These are phyloP conservation scores for Penicillium paxilli DNA, from an alignment of 495 filamentous ascomycete genomes.

Conservation along the genomic window DNA sequence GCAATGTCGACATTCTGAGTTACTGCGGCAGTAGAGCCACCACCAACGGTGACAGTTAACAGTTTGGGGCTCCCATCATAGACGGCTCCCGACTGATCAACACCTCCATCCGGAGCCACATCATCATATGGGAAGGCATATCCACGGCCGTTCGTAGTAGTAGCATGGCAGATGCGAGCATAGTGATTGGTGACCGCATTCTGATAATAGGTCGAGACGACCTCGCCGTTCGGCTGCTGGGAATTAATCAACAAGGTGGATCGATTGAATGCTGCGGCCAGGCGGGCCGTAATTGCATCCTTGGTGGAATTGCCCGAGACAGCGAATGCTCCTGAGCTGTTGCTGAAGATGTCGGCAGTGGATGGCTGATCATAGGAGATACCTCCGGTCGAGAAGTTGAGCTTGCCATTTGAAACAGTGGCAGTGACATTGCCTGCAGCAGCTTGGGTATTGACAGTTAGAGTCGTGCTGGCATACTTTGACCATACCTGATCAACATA, in stretches of 20 bases:
- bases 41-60: slow-evolving; percentile 65
- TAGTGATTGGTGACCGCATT: slow-evolving; percentile 69
- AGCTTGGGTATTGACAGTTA: slow-evolving; percentile 66
- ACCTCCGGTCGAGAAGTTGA: slow-evolving; percentile 49
- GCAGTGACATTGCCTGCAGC: slow-evolving; percentile 51
- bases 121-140: slow-evolving; percentile 84
- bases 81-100: slow-evolving; percentile 66
- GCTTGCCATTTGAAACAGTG: slow-evolving; percentile 44
- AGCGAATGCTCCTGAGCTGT: slow-evolving; percentile 68
- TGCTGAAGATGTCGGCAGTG: slow-evolving; percentile 67
- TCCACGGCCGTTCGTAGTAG: slow-evolving; percentile 60
- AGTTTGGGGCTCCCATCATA: slow-evolving; percentile 54
- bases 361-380: slow-evolving; percentile 57
- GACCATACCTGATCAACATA: slow-evolving; percentile 67
- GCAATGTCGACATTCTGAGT: neutral
- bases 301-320: slow-evolving; percentile 45
- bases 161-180: slow-evolving; percentile 62
- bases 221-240: slow-evolving; percentile 51
- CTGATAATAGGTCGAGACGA: slow-evolving; percentile 51
- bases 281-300: slow-evolving; percentile 60
- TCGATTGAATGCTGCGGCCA: slow-evolving; percentile 70
- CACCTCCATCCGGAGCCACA: slow-evolving; percentile 56
- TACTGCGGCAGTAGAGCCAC: slow-evolving; percentile 17
- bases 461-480: slow-evolving; percentile 49
- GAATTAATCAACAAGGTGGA: slow-evolving; percentile 55